Evolutionary conservation across 2,329 filamentous ascomycete species (phyloP).

Genomic region (Pseudonectria buxi): DNA sequence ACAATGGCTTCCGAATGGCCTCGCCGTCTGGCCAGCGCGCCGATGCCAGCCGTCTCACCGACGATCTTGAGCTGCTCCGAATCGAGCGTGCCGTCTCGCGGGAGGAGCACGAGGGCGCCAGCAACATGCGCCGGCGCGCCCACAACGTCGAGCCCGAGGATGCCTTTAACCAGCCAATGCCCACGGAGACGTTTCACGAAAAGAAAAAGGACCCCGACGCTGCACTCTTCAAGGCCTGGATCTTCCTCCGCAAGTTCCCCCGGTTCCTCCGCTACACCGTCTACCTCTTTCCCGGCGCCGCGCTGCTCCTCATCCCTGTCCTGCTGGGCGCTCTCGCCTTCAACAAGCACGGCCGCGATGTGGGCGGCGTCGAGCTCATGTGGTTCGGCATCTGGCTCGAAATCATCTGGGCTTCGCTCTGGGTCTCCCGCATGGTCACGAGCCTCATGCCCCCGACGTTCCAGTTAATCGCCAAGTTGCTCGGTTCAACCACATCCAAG

Average conservation of each 20-base stretch:
- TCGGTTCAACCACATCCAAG: constrained; percentile 76
- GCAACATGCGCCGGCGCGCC: constrained; percentile 22
- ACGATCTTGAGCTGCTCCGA: constrained; percentile 44
- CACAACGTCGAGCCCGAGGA: constrained; percentile 36
- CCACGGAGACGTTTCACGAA: constrained; percentile 19
- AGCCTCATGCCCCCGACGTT: constrained; percentile 43
- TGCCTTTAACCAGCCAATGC: constrained; percentile 35
- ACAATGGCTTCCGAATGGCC: constrained; percentile 12
- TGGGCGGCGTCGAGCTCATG: constrained; percentile 67
- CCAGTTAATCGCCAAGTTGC: constrained; percentile 56
- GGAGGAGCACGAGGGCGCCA: constrained; percentile 30
- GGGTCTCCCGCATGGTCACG: constrained; percentile 59
- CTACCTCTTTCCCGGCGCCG: constrained; percentile 40
- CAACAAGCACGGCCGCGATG: constrained; percentile 36
- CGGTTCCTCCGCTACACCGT: constrained; percentile 42
- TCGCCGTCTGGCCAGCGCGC: constrained; percentile 25
- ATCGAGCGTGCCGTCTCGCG: constrained; percentile 40
- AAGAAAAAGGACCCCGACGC: constrained; percentile 29
- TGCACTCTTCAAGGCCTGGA: constrained; percentile 34
- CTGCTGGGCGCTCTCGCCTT: constrained; percentile 37
- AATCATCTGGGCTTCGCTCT: constrained; percentile 85
- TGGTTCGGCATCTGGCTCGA: constrained; percentile 98
- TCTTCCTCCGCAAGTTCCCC: constrained; percentile 42
- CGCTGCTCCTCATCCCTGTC: constrained; percentile 40
- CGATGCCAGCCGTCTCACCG: constrained; percentile 34